Base-by-base conservation (phyloP, 139 green algal species). In the Nannochloris sp. region DNA sequence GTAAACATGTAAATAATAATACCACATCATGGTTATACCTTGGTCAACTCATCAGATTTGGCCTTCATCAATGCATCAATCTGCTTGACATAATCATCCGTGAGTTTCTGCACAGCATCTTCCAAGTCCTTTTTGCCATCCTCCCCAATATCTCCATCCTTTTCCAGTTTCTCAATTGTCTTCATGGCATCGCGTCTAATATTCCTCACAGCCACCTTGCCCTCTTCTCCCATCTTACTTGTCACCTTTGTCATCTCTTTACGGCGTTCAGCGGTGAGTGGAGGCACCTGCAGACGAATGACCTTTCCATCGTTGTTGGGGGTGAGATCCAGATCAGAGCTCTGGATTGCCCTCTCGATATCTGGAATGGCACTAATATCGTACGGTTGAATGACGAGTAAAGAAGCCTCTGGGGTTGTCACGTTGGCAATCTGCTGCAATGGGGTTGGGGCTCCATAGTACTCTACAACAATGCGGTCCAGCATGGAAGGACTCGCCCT, bases 301-400 rank as follows among this genome's bases (percentile, higher is more conserved):
- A 91, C 67, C 43, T 90, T 87, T 37, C 93, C 93, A 61, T 99
- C 93, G 70, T 95, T 98, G 72, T 71, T 90, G 49, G 93, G 93
- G 25, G 86, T 97, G 29, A 97, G 76, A 37, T 86, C 92, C 4
- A 99, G 60, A 75, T 98, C 93, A 3, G 72, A 82, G 48, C 80
- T 17, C 69, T 87, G 79, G 51, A 92, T 85, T 14, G 81, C 82
- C 44, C 75, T 79, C 63, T 94, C 85, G 37, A 94, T 91, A 49
- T 73, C 75, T 25, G 77, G 71, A n/a, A 97, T 78, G 44, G 68
- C 66, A 28, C 44, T 62, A 67, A 82, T 91, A 84, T 98, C 93
- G 66, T 94, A 98, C 6, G 93, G 93, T 56, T 74, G 65, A 44
- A 98, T 81, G 13, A 92, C 63, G 14, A 98, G 73, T 16, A 89